phyloP scores from a whole-genome alignment of 805 yeast species.

The Wickerhamiella slavikovae region DNA sequence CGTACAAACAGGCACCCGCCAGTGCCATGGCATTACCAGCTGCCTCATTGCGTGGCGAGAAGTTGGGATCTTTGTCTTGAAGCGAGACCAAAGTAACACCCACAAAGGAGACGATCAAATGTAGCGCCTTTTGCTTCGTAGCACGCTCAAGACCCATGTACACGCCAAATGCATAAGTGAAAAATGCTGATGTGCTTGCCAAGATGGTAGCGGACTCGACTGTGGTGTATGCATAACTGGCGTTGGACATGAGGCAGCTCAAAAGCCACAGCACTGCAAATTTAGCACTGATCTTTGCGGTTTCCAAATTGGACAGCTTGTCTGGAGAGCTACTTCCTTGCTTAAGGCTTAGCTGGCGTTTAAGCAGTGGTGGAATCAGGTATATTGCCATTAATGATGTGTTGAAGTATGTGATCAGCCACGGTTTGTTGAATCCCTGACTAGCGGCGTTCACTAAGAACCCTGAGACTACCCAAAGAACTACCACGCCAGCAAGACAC shows the following conservation, averaged over 20 bases:
- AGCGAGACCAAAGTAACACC: conserved; percentile 71
- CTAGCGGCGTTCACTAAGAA: conserved; percentile 54
- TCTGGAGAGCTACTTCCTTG: conserved; percentile 2
- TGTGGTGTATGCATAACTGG: conserved; percentile 68
- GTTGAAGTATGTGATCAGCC: conserved; percentile 77
- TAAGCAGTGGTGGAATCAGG: conserved; percentile 38
- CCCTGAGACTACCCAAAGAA: conserved; percentile 81
- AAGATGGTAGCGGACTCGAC: conserved; percentile 89
- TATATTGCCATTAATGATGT: conserved; percentile 71
- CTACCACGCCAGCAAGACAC: conserved; percentile 52
- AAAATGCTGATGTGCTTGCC: conserved; percentile 81
- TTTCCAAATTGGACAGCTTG: conserved; percentile 25
- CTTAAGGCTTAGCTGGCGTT: neutral
- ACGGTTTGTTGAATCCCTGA: conserved; percentile 65
- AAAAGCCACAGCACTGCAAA: conserved; percentile 79
- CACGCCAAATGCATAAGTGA: conserved; percentile 70
- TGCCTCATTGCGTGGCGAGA: conserved; percentile 18
- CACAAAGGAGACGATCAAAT: conserved; percentile 46
- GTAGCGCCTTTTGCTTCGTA: conserved; percentile 41
- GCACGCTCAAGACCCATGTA: conserved; percentile 50
- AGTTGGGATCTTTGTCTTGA: conserved; percentile 16
- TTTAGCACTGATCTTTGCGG: conserved; percentile 53
- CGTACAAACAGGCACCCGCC: conserved; percentile 74
- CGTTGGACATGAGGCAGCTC: conserved; percentile 77
- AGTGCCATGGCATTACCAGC: conserved; percentile 68